Percentiles rank a stretch among this genome's conserved stretches.
phyloP scores from a whole-genome alignment of 768 basidiomycete genomes.

The Leccinum longicurvipes region DNA sequence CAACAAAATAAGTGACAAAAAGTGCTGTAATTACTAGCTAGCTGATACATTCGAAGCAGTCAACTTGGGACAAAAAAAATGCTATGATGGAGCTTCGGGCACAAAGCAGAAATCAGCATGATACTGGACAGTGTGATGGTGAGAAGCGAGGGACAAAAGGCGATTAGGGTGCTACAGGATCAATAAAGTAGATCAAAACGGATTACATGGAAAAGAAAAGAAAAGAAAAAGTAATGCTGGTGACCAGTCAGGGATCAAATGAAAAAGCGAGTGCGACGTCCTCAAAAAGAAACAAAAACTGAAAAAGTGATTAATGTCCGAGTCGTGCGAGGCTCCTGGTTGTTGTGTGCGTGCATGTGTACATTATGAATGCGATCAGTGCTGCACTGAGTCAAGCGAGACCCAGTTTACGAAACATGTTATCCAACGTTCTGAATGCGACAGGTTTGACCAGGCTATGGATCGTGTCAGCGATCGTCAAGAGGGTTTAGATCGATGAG shows the following conservation, averaged over 20 bases:
- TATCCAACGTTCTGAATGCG: slow-evolving; percentile 86
- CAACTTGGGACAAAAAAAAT: neutral
- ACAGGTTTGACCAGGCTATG: slow-evolving; percentile 90
- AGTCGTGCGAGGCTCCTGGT: slow-evolving; percentile 1
- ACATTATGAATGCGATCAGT: slow-evolving; percentile 10
- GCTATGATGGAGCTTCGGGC: neutral
- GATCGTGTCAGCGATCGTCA: neutral
- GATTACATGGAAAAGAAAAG: neutral
- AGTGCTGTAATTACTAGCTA: neutral
- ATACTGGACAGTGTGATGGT: neutral
- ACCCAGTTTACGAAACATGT: slow-evolving; percentile 76
- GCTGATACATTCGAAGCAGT: slow-evolving; percentile 13
- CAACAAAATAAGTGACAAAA: no score
- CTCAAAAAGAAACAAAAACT: neutral
- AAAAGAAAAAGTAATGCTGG: slow-evolving; percentile 1
- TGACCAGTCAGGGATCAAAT: neutral
- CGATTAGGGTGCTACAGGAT: slow-evolving; percentile 4
- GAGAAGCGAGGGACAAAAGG: neutral
- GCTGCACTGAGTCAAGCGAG: slow-evolving; percentile 32
- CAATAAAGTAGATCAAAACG: slow-evolving; percentile 9
- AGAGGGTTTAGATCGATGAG: neutral
- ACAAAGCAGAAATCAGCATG: slow-evolving; percentile 7
- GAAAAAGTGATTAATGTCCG: slow-evolving; percentile 11
- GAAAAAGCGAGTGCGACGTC: neutral
- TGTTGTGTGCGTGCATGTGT: slow-evolving; percentile 1